phyloP scores from a whole-genome alignment of 768 basidiomycete species.

The Mycena amicta region DNA sequence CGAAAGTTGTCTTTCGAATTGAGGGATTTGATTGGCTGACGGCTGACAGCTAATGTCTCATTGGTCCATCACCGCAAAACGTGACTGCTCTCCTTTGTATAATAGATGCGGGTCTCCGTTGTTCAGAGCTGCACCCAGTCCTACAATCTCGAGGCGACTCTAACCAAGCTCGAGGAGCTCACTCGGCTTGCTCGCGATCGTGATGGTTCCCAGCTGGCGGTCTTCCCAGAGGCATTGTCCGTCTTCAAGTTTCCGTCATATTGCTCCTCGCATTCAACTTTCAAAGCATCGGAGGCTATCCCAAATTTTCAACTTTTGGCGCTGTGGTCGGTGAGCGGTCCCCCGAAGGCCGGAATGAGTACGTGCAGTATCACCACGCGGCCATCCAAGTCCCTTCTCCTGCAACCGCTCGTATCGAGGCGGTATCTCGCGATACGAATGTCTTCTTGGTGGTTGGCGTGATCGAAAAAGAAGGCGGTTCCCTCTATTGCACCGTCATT shows the following conservation, averaged over 20 bases:
- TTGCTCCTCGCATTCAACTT: neutral
- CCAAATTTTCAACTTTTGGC: conserved; percentile 59
- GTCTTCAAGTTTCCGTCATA: conserved; percentile 19
- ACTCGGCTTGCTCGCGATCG: conserved; percentile 48
- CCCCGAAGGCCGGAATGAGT: conserved; percentile 59
- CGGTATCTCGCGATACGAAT: conserved; percentile 46
- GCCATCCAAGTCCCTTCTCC: conserved; percentile 62
- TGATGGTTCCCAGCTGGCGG: conserved; percentile 49
- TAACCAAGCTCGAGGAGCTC: conserved; percentile 51
- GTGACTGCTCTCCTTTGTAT: too few species aligned
- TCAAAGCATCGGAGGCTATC: conserved; percentile 60
- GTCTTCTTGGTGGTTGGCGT: conserved; percentile 52
- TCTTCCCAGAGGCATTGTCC: conserved; percentile 64
- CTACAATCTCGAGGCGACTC: conserved; percentile 47
- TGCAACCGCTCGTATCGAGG: conserved; percentile 48
- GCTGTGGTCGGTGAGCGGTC: conserved; percentile 51
- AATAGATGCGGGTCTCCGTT: conserved; percentile 50
- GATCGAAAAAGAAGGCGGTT: conserved; percentile 60
- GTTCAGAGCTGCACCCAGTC: conserved; percentile 53
- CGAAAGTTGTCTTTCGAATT: too few species aligned
- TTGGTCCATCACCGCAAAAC: too few species aligned
- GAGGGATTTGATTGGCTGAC: too few species aligned
- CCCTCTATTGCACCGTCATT: conserved; percentile 61
- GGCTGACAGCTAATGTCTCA: too few species aligned
- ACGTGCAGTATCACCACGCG: conserved; percentile 51